Percentiles rank a stretch among this genome's conserved stretches.
Conservation (phyloP, 2,329 filamentous ascomycete genomes). For the Ilyonectria robusta region DNA sequence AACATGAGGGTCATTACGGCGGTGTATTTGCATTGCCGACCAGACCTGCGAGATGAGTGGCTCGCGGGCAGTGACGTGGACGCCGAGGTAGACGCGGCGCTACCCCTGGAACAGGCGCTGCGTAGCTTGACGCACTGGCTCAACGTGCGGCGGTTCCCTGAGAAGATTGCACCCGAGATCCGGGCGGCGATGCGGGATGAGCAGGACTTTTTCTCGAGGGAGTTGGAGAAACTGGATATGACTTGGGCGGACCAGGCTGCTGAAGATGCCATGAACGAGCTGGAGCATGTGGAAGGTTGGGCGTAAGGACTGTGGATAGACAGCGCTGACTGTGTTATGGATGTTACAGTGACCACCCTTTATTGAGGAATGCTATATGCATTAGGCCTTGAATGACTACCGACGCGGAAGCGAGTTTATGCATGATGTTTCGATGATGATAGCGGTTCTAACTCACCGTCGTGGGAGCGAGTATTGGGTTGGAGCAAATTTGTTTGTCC, state of each 20-base stretch:
- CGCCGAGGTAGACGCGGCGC: constrained; percentile 90
- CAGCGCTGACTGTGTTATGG: background rate
- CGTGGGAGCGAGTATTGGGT: no score
- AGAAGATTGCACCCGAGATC: constrained; percentile 76
- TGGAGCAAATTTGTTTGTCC: no score
- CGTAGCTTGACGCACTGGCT: constrained; percentile 94
- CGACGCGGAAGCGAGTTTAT: background rate
- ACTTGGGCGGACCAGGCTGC: constrained; percentile 61
- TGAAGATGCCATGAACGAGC: constrained; percentile 52
- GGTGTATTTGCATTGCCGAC: constrained; percentile 93
- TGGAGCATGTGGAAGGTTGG: constrained; percentile 52
- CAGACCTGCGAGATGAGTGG: constrained; percentile 96
- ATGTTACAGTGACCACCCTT: no score
- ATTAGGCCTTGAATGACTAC: background rate
- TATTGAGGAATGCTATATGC: background rate
- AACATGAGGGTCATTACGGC: constrained; percentile 99
- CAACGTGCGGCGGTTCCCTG: constrained; percentile 86
- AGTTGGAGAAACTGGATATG: constrained; percentile 80
- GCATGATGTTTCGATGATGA: background rate
- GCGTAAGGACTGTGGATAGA: constrained; percentile 19
- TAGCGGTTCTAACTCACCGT: background rate
- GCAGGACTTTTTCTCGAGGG: constrained; percentile 83
- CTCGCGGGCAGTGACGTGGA: constrained; percentile 92
- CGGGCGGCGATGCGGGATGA: constrained; percentile 76
- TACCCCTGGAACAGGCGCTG: constrained; percentile 92